Evolutionary conservation across 805 yeast species (phyloP).

Genomic region (Starmerella khaoyaiensis): DNA sequence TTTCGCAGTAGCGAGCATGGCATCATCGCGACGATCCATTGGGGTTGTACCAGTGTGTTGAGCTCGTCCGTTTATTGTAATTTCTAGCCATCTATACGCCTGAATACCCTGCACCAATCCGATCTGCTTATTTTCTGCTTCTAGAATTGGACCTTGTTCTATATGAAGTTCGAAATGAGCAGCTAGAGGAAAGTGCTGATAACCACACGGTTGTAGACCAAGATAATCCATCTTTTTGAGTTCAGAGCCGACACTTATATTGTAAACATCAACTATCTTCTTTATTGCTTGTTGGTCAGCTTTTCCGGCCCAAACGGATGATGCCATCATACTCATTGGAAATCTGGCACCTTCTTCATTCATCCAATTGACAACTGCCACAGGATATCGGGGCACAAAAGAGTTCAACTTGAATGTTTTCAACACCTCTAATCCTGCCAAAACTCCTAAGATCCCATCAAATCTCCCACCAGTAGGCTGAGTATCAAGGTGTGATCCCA

Average conservation of each 20-base stretch:
- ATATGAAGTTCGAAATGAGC: background rate
- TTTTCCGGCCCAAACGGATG: background rate
- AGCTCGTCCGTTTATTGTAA: background rate
- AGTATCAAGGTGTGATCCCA: background rate
- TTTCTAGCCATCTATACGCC: background rate
- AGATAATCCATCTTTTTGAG: background rate
- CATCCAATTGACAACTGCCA: background rate
- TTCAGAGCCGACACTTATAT: background rate
- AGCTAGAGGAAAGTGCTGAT: background rate
- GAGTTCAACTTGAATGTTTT: background rate
- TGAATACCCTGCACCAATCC: slow-evolving; percentile 1
- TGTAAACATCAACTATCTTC: background rate
- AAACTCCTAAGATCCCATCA: background rate
- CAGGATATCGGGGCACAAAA: background rate
- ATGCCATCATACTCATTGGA: background rate
- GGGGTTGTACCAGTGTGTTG: slow-evolving; percentile 1
- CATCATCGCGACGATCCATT: slow-evolving; percentile 1
- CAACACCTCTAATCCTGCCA: background rate
- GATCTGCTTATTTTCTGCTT: background rate
- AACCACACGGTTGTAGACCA: background rate
- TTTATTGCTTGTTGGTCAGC: background rate
- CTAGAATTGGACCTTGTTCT: background rate
- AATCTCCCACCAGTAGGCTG: background rate
- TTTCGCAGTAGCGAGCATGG: background rate
- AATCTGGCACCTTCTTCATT: background rate